Evolutionary conservation across 768 basidiomycete genomes (phyloP).

Genomic region (Lentinula boryana): DNA sequence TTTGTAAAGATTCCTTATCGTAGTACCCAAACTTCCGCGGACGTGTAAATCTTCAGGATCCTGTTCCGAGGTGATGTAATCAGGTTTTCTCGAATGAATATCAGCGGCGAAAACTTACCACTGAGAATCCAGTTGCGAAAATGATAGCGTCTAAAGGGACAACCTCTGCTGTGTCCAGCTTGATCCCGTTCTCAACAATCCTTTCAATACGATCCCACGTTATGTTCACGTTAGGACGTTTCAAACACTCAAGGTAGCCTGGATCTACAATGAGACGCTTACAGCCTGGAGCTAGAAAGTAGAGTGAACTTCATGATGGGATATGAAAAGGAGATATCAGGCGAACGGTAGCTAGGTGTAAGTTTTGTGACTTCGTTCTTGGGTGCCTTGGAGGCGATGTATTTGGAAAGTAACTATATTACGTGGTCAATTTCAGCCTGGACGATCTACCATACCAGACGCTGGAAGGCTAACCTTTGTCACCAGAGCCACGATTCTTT

Average conservation of each 20-base stretch:
- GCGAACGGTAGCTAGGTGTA: slow-evolving; percentile 47
- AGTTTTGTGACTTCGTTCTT: slow-evolving; percentile 39
- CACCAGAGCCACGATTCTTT: slow-evolving; percentile 18
- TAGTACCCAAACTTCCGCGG: slow-evolving; percentile 35
- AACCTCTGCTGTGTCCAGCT: slow-evolving; percentile 41
- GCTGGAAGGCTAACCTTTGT: slow-evolving; percentile 22
- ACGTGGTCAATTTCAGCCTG: neutral
- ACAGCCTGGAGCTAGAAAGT: slow-evolving; percentile 45
- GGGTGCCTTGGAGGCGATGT: slow-evolving; percentile 45
- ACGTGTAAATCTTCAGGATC: slow-evolving; percentile 29
- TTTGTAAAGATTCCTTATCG: slow-evolving; percentile 38
- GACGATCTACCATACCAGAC: neutral
- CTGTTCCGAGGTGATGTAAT: slow-evolving; percentile 16
- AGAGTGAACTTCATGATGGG: too few relatives aligned
- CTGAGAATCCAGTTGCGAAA: slow-evolving; percentile 48
- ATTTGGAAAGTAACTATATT: slow-evolving; percentile 32
- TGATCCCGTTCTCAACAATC: slow-evolving; percentile 44
- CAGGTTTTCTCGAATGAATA: neutral
- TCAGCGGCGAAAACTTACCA: slow-evolving; percentile 26
- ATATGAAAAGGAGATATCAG: neutral
- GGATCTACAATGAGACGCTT: slow-evolving; percentile 61
- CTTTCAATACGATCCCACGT: slow-evolving; percentile 42
- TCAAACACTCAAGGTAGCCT: slow-evolving; percentile 47
- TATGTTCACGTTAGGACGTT: slow-evolving; percentile 47
- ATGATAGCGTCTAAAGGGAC: slow-evolving; percentile 52